Conservation (phyloP, 352 stramenopile species). For the Thraustotheca clavata region DNA sequence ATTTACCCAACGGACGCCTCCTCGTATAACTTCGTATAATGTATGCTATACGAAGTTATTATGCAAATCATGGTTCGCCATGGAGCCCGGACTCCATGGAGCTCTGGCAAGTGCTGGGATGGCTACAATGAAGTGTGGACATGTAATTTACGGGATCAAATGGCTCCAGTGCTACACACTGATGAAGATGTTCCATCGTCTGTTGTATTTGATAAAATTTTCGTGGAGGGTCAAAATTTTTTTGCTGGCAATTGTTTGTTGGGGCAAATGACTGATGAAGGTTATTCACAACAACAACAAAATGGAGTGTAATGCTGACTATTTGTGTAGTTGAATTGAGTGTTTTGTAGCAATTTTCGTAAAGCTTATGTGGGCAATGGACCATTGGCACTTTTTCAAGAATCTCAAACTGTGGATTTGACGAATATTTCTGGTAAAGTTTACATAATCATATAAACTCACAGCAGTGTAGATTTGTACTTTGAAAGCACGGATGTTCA, state of each 20-base stretch:
- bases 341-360: constrained; percentile 8
- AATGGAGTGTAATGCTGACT: constrained; percentile 19
- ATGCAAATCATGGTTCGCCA: constrained; percentile 19
- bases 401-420: background rate
- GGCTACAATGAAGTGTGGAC: constrained; percentile 20
- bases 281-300: constrained; percentile 5
- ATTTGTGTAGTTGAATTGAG: background rate
- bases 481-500: constrained; percentile 19
- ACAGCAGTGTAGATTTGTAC: constrained; percentile 5
- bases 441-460: background rate
- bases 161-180: constrained; percentile 5
- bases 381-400: background rate
- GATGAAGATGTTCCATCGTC: background rate
- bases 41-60: too few relatives aligned
- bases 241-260: constrained; percentile 16
- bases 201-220: constrained; percentile 17
- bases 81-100: constrained; percentile 15
- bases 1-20: too few relatives aligned
- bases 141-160: constrained; percentile 9
- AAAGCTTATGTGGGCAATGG: background rate
- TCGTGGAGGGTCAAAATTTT: constrained; percentile 6
- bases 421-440: constrained; percentile 9
- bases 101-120: constrained; percentile 5
- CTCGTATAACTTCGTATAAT: too few relatives aligned
- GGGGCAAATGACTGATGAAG: constrained; percentile 18